Conservation (phyloP, 495 filamentous ascomycete genomes). For the Aspergillus diversus region DNA sequence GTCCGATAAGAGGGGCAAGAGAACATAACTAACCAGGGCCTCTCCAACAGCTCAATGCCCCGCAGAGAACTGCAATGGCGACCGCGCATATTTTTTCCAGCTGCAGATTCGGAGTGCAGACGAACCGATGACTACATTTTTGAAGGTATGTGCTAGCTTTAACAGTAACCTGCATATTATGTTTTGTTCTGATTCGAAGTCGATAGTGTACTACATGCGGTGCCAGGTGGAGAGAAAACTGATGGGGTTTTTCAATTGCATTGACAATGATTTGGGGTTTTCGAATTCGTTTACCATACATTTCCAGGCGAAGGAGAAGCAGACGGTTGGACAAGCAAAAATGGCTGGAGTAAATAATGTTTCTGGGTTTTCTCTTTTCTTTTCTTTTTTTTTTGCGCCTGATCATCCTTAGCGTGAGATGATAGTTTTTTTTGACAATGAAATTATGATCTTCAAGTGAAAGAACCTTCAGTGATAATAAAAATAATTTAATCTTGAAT, state of each 20-base stretch:
- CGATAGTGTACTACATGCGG: conserved; percentile 48
- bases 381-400: not conserved
- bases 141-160: conserved; percentile 63
- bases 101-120: conserved; percentile 97
- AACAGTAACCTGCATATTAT: conserved; percentile 25
- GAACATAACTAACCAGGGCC: conserved; percentile 17
- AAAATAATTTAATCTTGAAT: no score
- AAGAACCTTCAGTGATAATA: no score
- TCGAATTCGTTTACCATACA: conserved; percentile 3
- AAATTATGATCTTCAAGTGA: not conserved
- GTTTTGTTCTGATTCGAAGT: conserved; percentile 33
- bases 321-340: conserved; percentile 7
- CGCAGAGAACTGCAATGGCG: conserved; percentile 71
- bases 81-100: conserved; percentile 89
- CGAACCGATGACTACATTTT: conserved; percentile 97
- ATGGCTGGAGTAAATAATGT: conserved; percentile 1
- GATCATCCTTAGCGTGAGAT: not conserved
- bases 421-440: not conserved
- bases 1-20: not conserved
- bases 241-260: conserved; percentile 12
- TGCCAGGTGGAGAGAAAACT: conserved; percentile 53
- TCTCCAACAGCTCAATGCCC: conserved; percentile 70
- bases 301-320: conserved; percentile 15
- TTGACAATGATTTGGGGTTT: conserved; percentile 13
- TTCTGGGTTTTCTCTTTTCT: not conserved